phyloP scores from a whole-genome alignment of 2,329 filamentous ascomycete species.

The Trichoderma sp. region DNA sequence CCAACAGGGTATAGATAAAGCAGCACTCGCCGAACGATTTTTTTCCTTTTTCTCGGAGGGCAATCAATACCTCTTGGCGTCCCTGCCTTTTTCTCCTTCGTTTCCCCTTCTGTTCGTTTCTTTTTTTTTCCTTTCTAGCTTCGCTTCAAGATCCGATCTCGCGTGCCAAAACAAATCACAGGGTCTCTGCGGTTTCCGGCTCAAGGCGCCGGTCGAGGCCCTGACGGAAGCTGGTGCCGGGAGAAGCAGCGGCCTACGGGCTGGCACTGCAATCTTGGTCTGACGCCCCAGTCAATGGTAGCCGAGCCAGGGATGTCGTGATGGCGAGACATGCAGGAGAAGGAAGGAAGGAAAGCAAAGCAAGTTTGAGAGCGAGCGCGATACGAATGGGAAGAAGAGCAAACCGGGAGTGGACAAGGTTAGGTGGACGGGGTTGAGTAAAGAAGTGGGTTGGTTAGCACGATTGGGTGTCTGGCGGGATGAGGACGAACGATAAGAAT shows the following conservation, averaged over 20 bases:
- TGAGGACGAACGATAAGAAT: conserved; percentile 14
- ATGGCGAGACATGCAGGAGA: conserved; percentile 24
- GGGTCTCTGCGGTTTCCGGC: conserved; percentile 8
- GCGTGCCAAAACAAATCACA: background rate
- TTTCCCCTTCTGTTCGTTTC: background rate
- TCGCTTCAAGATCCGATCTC: conserved; percentile 15
- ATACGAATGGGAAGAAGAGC: background rate
- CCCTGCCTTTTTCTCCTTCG: too few relatives aligned
- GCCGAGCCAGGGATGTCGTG: conserved; percentile 19
- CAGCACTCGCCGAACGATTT: background rate
- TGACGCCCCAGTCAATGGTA: conserved; percentile 22
- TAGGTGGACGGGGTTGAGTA: background rate
- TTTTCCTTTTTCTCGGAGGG: background rate
- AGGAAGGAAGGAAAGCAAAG: background rate
- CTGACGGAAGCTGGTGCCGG: conserved; percentile 14
- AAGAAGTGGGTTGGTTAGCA: conserved; percentile 21
- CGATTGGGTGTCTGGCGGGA: background rate
- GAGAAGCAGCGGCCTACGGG: conserved; percentile 22
- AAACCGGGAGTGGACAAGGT: background rate
- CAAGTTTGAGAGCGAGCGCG: background rate
- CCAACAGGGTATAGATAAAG: background rate
- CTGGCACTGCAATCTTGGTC: conserved; percentile 19
- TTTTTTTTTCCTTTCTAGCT: background rate
- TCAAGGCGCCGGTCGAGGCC: conserved; percentile 14
- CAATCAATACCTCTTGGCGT: too few relatives aligned